Base-by-base conservation (phyloP, 352 stramenopile species). In the Pythium catenulatum region DNA sequence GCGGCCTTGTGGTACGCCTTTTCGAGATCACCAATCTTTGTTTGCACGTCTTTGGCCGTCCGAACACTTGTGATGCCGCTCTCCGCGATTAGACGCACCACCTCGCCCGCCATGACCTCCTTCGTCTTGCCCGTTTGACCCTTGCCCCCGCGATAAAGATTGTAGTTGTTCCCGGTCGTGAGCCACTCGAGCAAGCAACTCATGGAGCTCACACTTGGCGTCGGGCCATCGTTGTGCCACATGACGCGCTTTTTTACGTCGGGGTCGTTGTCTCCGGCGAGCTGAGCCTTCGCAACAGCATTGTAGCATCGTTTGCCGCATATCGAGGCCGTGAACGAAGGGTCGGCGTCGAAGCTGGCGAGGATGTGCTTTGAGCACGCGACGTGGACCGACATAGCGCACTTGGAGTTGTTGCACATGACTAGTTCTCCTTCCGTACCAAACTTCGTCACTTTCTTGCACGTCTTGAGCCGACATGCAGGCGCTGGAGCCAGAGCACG, bases 151-250 rank as follows among this genome's bases (percentile, higher is more conserved):
- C 85, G 70, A 63, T 82, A 90, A 43, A 25, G 32, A 45, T 32
- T 50, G 46, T 88, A 90, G 70, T 90, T 90, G 2, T 13, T 65
- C 3, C 80, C 85, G 2, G 79, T 82, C 4, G 85, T 87, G 6
- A 85, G 25, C 79, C 79, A 85, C 34, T 90, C 75, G 41, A 87
- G 69, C 17, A 90, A 52, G 27, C 74, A 90, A 27, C 58, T 83
- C 1, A 87, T 3, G 1, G 85, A 90, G 72, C 75, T 90, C n/a
- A 75, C 65, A 34, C 68, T 65, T 25, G 72, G 52, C 34, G 36
- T 45, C 2, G 4, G 3, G 32, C 13, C 72, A 30, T 80, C 72
- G 30, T 80, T 70, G 19, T 70, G 72, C 72, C 72, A 80, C 54
- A 34, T 39, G 14, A 80, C 72, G 8, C 72, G 34, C 39, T 58